Evolutionary conservation across 2,329 filamentous ascomycete genomes (phyloP).

Genomic region (Atkinsonella texensis): DNA sequence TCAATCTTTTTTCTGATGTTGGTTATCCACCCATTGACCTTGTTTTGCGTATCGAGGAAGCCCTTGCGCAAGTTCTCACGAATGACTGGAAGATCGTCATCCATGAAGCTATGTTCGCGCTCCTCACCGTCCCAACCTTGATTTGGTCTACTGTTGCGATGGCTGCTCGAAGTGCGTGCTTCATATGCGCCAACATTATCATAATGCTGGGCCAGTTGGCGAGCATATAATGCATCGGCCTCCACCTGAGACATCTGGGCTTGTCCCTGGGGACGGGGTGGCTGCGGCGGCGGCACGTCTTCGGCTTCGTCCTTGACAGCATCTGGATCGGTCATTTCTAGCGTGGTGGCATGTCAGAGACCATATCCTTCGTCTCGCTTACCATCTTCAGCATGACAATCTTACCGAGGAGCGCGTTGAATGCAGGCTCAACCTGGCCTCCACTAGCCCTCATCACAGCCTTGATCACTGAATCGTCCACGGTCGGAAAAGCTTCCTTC

Average conservation of each 20-base stretch:
- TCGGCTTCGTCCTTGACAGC: slow-evolving; percentile 43
- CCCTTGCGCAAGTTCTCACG: slow-evolving; percentile 88
- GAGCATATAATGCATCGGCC: slow-evolving; percentile 81
- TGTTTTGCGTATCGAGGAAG: slow-evolving; percentile 85
- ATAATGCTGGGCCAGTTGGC: slow-evolving; percentile 87
- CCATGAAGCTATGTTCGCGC: slow-evolving; percentile 80
- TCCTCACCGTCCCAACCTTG: slow-evolving; percentile 38
- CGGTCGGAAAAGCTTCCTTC: slow-evolving; percentile 83
- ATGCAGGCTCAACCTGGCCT: slow-evolving; percentile 82
- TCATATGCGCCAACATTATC: slow-evolving; percentile 50
- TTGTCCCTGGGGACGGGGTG: slow-evolving; percentile 58
- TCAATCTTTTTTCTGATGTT: slow-evolving; percentile 89
- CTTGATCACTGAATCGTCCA: slow-evolving; percentile 71
- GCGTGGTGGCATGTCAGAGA: neutral
- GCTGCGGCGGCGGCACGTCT: slow-evolving; percentile 57
- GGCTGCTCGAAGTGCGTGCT: slow-evolving; percentile 38
- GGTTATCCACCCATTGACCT: slow-evolving; percentile 86
- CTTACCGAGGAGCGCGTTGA: slow-evolving; percentile 80
- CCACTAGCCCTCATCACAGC: slow-evolving; percentile 79
- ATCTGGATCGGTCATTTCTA: slow-evolving; percentile 71
- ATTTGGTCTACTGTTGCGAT: slow-evolving; percentile 26
- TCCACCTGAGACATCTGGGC: slow-evolving; percentile 69
- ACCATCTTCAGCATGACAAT: neutral
- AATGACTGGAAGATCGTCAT: slow-evolving; percentile 90
- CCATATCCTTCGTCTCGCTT: neutral